Percentiles rank a stretch among this genome's conserved stretches.
These are phyloP conservation scores for Colletotrichum siamense DNA, from an alignment of 2,329 filamentous ascomycete species.

Conservation along the genomic window DNA sequence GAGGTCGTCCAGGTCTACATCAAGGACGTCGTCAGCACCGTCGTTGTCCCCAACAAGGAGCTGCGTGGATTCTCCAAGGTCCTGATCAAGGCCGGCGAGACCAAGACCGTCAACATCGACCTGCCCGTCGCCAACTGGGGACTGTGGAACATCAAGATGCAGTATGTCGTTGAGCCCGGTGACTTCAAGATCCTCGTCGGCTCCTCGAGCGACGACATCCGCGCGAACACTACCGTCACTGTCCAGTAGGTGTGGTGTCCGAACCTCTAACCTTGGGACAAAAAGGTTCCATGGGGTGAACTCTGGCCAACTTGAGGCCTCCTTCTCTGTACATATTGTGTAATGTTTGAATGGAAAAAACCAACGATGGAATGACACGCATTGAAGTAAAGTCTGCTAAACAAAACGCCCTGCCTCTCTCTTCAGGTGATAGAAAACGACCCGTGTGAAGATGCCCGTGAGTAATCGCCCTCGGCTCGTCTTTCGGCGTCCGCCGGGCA, in stretches of 20 bases:
- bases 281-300: background rate
- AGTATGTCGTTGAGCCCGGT: conserved; percentile 77
- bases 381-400: background rate
- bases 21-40: conserved; percentile 64
- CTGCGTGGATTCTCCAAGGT: conserved; percentile 75
- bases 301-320: background rate
- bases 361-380: background rate
- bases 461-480: background rate
- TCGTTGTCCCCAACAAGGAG: conserved; percentile 68
- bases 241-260: conserved; percentile 36
- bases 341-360: background rate
- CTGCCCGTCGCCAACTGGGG: conserved; percentile 62
- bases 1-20: conserved; percentile 75
- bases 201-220: conserved; percentile 61
- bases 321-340: conserved; percentile 12
- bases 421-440: background rate
- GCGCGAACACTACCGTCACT: conserved; percentile 60
- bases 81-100: conserved; percentile 63
- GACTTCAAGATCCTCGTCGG: conserved; percentile 69
- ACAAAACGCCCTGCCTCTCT: background rate
- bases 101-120: conserved; percentile 54
- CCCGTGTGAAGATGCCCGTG: background rate
- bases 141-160: conserved; percentile 65
- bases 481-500: background rate
- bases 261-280: background rate